phyloP scores from a whole-genome alignment of 306 rosid genomes.

The Myrica gale region DNA sequence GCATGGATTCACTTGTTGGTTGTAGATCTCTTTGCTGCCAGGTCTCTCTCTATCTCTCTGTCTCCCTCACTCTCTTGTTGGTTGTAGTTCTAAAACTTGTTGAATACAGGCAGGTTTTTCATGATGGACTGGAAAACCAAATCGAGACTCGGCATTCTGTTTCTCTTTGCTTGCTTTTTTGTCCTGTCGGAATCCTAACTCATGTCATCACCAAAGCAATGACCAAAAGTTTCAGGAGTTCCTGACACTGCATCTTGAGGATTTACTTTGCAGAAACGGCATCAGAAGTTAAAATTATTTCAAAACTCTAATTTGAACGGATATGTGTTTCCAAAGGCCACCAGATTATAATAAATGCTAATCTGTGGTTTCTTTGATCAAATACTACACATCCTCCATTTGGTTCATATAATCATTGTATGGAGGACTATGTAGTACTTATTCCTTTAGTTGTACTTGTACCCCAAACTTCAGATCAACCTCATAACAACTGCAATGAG shows the following conservation, averaged over 20 bases:
- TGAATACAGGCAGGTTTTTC: slow-evolving; percentile 68
- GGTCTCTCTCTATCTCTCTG: slow-evolving; percentile 45
- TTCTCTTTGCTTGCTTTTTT: slow-evolving; percentile 78
- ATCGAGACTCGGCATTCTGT: slow-evolving; percentile 86
- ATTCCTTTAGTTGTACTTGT: slow-evolving; percentile 24
- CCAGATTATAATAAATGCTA: background rate
- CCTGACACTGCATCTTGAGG: slow-evolving; percentile 38
- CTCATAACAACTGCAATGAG: slow-evolving; percentile 30
- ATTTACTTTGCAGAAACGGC: slow-evolving; percentile 9
- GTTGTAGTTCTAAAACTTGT: slow-evolving; percentile 25
- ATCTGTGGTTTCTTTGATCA: slow-evolving; percentile 14
- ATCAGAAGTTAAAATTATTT: slow-evolving; percentile 4
- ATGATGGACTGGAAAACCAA: slow-evolving; percentile 66
- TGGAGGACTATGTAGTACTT: slow-evolving; percentile 14
- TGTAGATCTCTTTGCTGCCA: slow-evolving; percentile 94
- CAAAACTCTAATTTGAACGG: background rate
- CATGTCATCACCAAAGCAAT: slow-evolving; percentile 80
- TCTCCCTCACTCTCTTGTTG: background rate
- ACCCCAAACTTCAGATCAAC: slow-evolving; percentile 29
- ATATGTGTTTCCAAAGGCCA: background rate
- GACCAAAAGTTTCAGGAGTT: slow-evolving; percentile 37
- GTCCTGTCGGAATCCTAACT: slow-evolving; percentile 83
- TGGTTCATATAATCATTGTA: background rate
- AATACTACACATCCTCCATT: slow-evolving; percentile 14
- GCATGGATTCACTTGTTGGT: slow-evolving; percentile 95